Evolutionary conservation across 352 stramenopile species (phyloP).

Genomic region (Phytopythium helicoides): DNA sequence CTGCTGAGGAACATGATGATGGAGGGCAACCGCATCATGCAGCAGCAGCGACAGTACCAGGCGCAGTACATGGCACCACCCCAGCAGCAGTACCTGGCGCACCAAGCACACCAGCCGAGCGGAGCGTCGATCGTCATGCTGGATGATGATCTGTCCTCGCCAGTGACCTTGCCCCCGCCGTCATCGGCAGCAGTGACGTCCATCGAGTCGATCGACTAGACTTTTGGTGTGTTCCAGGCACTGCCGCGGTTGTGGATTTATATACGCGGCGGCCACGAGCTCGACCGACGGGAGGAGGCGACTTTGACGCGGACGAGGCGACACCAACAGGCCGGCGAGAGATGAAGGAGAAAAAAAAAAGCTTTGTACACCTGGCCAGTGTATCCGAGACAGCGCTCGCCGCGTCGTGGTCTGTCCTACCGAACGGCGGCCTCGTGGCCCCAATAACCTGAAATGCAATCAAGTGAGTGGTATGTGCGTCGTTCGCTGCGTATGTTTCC

Average conservation of each 20-base stretch:
- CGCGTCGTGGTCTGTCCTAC: too few relatives aligned
- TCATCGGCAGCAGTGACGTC: slow-evolving; percentile 17
- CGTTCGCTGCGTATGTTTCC: too few relatives aligned
- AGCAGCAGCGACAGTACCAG: slow-evolving; percentile 29
- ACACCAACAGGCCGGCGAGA: too few relatives aligned
- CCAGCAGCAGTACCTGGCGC: slow-evolving; percentile 37
- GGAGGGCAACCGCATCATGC: slow-evolving; percentile 77
- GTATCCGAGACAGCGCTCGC: too few relatives aligned
- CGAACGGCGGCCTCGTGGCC: too few relatives aligned
- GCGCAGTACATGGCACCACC: slow-evolving; percentile 23
- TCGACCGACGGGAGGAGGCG: too few relatives aligned
- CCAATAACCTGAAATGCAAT: too few relatives aligned
- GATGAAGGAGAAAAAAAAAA: too few relatives aligned
- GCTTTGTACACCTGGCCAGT: too few relatives aligned
- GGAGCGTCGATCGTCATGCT: slow-evolving; percentile 10
- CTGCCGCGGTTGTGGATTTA: neutral
- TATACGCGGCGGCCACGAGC: too few relatives aligned
- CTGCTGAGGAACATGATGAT: slow-evolving; percentile 71
- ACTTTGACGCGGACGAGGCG: too few relatives aligned
- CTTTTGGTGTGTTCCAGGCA: slow-evolving; percentile 17
- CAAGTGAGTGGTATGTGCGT: too few relatives aligned
- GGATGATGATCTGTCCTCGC: slow-evolving; percentile 13
- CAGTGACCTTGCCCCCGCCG: slow-evolving; percentile 20
- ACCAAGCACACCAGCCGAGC: slow-evolving; percentile 13
- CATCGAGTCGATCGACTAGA: slow-evolving; percentile 39